Percentiles rank a stretch among this genome's conserved stretches.
These are phyloP conservation scores for Onygenales sp. DNA, from an alignment of 2,329 filamentous ascomycete genomes.

Conservation along the genomic window DNA sequence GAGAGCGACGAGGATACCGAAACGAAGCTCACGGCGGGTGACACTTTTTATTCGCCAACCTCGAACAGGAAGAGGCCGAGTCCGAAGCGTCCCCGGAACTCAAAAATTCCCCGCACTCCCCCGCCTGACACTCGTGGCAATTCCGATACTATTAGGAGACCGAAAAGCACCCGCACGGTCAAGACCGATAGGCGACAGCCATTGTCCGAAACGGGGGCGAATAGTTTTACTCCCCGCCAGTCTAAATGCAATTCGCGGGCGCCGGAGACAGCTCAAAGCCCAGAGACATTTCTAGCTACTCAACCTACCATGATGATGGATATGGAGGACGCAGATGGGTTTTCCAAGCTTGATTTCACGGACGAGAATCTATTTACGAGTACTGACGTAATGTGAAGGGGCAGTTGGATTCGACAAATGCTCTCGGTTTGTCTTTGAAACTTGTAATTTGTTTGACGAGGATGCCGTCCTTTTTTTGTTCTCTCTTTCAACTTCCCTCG, in stretches of 20 bases:
- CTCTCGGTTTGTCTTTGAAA: not conserved
- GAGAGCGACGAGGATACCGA: not conserved
- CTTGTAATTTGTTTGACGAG: no score
- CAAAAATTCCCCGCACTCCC: constrained; percentile 11
- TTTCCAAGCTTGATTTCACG: constrained; percentile 22
- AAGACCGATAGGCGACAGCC: not conserved
- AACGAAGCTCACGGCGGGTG: constrained; percentile 6
- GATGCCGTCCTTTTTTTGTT: no score
- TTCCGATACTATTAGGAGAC: not conserved
- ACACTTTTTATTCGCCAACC: constrained; percentile 15
- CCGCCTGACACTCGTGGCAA: not conserved
- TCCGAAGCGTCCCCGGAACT: constrained; percentile 21
- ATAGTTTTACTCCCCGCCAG: not conserved
- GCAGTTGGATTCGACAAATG: not conserved
- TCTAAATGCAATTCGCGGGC: not conserved
- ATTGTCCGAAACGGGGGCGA: not conserved
- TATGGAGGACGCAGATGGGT: not conserved
- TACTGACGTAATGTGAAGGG: constrained; percentile 10
- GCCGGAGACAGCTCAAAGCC: not conserved
- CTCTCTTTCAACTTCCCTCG: no score
- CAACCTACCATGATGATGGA: constrained; percentile 17
- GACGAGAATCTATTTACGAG: constrained; percentile 27
- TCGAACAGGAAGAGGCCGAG: constrained; percentile 13
- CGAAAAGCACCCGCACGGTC: not conserved
- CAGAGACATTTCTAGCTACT: constrained; percentile 6